Base-by-base conservation (phyloP, 371 early-diverging fungal species). In the Funneliformis caledonium region DNA sequence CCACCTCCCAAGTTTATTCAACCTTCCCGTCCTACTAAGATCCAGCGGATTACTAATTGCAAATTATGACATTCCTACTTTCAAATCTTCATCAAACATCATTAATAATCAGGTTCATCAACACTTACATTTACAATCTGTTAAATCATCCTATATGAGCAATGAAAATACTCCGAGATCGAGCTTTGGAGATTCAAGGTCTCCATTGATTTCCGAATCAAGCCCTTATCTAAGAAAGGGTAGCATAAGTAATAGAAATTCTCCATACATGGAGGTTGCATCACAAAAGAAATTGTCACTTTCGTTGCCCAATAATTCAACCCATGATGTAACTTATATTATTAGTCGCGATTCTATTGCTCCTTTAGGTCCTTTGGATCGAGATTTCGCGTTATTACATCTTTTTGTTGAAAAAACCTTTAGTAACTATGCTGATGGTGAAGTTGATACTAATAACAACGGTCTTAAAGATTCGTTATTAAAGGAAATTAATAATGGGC, bases 401-500 rank as follows among this genome's bases (percentile, higher is more conserved):
- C 82, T 89, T 67, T 92, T 88, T 72, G 84, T 92, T 81, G 89
- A 90, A 56, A 87, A 87, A 50, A 85, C 88, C 0, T 81, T 92
- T 1, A 83, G 84, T 31, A 82, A 85, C 0, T 64, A 89, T 31
- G 86, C 88, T 5, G 89, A 90, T 76, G 87, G 88, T 26, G 88
- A 86, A 69, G 85, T 91, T 59, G 83, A 85, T 42, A 79, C 80
- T 12, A 70, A 12, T 56, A 45, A 59, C 0, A 43, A 33, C 33
- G 80, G 81, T 88, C 0, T 81, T 88, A 68, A 67, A 83, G 56
- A 86, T 86, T 61, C 81, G 83, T 10, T 81, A 85, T 0, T 82
- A 80, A 50, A 87, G 84, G 52, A 85, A 87, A 47, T 90, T 88
- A 60, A 88, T 82, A 14, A 64, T 72, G 14, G 81, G 82, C 7